phyloP scores from a whole-genome alignment of 352 stramenopile species.

The Globisporangium middletonii region DNA sequence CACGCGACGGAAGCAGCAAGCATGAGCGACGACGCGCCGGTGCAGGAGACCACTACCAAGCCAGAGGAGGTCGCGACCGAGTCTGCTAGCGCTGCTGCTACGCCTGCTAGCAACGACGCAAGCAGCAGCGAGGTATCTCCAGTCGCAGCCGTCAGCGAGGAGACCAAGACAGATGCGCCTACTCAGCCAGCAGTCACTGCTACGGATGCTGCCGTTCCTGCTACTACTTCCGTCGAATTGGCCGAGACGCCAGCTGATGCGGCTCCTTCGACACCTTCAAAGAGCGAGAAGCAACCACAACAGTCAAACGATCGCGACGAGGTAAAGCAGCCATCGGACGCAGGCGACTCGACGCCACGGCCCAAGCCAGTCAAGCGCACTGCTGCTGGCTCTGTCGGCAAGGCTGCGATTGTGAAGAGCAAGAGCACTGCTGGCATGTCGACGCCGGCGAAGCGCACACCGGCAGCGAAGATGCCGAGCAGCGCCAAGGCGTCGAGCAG shows the following conservation, averaged over 20 bases:
- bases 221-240: no score
- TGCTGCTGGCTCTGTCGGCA: constrained; percentile 7
- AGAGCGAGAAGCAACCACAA: not conserved
- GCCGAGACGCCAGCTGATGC: not conserved
- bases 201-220: no score
- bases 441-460: constrained; percentile 7
- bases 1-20: not conserved
- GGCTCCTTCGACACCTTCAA: not conserved
- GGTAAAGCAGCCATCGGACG: not conserved
- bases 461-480: constrained; percentile 12
- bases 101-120: no score
- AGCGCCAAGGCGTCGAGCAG: constrained; percentile 7
- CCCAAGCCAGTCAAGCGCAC: constrained; percentile 9
- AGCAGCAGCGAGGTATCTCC: no score
- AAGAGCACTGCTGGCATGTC: not conserved
- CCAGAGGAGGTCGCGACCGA: not conserved
- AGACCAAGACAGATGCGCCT: no score
- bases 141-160: no score
- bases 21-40: not conserved
- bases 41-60: not conserved
- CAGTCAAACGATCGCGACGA: not conserved
- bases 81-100: not conserved
- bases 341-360: constrained; percentile 5
- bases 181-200: no score
- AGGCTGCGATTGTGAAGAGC: constrained; percentile 4